Conservation (phyloP, 805 yeast species). For the Wickerhamomyces chambardii region DNA sequence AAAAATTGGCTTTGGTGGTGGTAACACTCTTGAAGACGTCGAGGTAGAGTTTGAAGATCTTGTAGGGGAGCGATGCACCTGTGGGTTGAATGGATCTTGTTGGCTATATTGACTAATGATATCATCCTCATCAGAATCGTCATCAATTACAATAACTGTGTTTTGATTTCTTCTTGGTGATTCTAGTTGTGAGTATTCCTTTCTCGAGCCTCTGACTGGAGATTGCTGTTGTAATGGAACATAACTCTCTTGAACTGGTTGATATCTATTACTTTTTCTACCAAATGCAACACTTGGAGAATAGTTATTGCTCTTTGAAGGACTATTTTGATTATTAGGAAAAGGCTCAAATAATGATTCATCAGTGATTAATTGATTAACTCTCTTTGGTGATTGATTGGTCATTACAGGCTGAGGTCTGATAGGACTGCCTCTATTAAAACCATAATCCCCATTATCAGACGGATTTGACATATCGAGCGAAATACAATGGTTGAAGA, state of each 20-base stretch:
- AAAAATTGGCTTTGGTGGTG: constrained; percentile 60
- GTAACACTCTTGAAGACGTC: constrained; percentile 35
- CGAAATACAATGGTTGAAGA: too few relatives aligned
- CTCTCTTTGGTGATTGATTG: constrained; percentile 13
- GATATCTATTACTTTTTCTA: constrained; percentile 16
- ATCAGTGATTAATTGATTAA: neutral
- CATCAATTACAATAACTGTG: constrained; percentile 38
- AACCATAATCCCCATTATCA: constrained; percentile 16
- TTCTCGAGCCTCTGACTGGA: constrained; percentile 38
- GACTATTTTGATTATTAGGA: constrained; percentile 1
- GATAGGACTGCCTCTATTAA: constrained; percentile 5
- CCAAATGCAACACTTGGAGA: constrained; percentile 34
- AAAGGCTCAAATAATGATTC: constrained; percentile 8
- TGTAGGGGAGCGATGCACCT: constrained; percentile 28
- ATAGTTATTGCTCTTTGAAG: constrained; percentile 16
- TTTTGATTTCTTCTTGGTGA: constrained; percentile 58
- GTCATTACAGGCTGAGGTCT: constrained; percentile 14
- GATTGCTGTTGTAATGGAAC: constrained; percentile 22
- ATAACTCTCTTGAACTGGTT: constrained; percentile 1
- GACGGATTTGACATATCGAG: constrained; percentile 16
- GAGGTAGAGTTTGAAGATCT: constrained; percentile 19
- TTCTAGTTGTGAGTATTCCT: constrained; percentile 58
- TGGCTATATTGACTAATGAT: constrained; percentile 3
- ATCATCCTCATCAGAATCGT: constrained; percentile 26
- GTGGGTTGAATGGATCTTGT: neutral